Evolutionary conservation across 2,329 filamentous ascomycete species (phyloP).

Genomic region (Cytospora schulzeri): DNA sequence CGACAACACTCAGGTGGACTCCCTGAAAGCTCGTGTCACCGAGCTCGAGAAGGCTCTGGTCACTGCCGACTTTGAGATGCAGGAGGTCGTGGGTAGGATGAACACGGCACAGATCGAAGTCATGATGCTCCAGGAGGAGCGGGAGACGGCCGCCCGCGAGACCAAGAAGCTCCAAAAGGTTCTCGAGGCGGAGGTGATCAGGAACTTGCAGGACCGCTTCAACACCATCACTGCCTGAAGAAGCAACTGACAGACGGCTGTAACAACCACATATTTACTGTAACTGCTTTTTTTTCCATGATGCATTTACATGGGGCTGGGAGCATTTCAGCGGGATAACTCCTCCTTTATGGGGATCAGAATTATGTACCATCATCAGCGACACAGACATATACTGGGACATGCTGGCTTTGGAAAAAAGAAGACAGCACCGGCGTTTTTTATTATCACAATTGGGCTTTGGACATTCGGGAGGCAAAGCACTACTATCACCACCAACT

Average conservation of each 20-base stretch:
- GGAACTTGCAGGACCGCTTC: conserved; percentile 49
- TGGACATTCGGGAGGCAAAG: conserved; percentile 21
- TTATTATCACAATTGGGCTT: conserved; percentile 18
- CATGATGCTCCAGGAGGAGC: conserved; percentile 72
- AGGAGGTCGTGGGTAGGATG: conserved; percentile 80
- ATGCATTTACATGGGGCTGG: conserved; percentile 26
- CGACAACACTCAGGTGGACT: conserved; percentile 73
- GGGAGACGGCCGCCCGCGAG: conserved; percentile 72
- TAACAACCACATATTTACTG: not conserved
- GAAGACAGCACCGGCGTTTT: conserved; percentile 23
- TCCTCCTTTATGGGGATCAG: not conserved
- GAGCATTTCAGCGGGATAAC: conserved; percentile 14
- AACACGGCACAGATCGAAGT: conserved; percentile 83
- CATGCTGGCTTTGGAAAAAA: conserved; percentile 4
- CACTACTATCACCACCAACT: not conserved
- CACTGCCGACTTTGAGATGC: conserved; percentile 79
- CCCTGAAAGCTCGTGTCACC: conserved; percentile 74
- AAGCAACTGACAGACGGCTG: not conserved
- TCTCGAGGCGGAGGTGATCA: conserved; percentile 66
- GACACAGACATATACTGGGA: not conserved
- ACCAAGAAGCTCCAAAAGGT: conserved; percentile 70
- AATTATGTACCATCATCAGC: conserved; percentile 16
- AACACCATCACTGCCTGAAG: conserved; percentile 33
- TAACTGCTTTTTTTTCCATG: conserved; percentile 15
- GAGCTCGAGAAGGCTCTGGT: conserved; percentile 82